Evolutionary conservation across 495 filamentous ascomycete species (phyloP).

Genomic region (Lasiosphaeria ovina): DNA sequence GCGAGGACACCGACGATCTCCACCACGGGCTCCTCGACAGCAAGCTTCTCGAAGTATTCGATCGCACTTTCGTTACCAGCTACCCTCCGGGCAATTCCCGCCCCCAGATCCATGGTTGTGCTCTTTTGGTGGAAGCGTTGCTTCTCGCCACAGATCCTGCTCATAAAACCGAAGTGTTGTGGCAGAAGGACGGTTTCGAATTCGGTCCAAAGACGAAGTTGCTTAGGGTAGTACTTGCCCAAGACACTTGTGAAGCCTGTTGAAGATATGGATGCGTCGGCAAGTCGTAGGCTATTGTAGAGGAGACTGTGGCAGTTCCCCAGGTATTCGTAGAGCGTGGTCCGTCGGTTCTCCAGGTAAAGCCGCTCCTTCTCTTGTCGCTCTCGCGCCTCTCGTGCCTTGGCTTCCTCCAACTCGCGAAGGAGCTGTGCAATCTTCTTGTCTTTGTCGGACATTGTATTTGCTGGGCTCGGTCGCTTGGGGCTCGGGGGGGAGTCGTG

Average conservation of each 20-base stretch:
- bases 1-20: neutral
- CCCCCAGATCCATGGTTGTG: slow-evolving; percentile 1
- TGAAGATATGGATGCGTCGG: neutral
- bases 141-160: slow-evolving; percentile 3
- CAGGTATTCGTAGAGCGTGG: neutral
- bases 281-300: neutral
- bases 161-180: neutral
- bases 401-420: neutral
- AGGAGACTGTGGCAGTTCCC: neutral
- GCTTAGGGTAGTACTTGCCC: neutral
- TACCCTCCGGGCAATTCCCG: neutral
- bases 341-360: neutral
- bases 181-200: neutral
- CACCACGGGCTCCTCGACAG: neutral
- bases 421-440: too few relatives aligned
- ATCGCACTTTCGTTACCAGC: slow-evolving; percentile 1
- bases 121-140: slow-evolving; percentile 3
- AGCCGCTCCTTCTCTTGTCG: neutral
- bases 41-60: slow-evolving; percentile 2
- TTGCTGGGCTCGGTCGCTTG: too few relatives aligned
- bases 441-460: too few relatives aligned
- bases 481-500: too few relatives aligned
- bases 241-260: neutral
- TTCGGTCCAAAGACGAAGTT: neutral
- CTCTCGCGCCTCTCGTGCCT: neutral